These are phyloP conservation scores for Fusarium concolor DNA, from an alignment of 2,329 filamentous ascomycete species.

Conservation along the genomic window DNA sequence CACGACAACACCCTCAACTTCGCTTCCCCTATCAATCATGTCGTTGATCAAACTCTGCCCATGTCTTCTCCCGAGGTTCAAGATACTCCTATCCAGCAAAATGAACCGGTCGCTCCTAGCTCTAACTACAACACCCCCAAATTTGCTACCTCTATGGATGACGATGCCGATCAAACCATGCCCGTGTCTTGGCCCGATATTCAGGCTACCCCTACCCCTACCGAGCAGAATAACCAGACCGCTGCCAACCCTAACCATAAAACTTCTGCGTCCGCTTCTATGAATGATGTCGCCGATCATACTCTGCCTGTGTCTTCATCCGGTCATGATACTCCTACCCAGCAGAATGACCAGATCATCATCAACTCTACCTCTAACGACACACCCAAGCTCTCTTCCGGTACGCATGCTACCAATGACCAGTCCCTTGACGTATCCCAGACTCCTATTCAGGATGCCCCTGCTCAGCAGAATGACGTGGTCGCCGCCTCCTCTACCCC, in stretches of 20 bases:
- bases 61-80: constrained; percentile 5
- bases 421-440: not conserved
- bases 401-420: not conserved
- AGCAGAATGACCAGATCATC: no score
- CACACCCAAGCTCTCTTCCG: not conserved
- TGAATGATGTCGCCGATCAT: not conserved
- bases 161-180: not conserved
- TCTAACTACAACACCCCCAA: not conserved
- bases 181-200: constrained; percentile 6
- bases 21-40: not conserved
- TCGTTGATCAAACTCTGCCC: not conserved
- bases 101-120: no score
- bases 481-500: no score
- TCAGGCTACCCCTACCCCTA: not conserved
- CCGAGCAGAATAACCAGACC: not conserved
- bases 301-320: constrained; percentile 4
- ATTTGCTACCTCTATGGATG: not conserved
- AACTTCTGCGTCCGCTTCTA: not conserved
- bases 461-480: no score
- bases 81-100: not conserved
- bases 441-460: no score
- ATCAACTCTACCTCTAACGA: not conserved
- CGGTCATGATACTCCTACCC: no score
- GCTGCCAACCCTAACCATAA: not conserved
- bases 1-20: constrained; percentile 8